Evolutionary conservation across 768 basidiomycete genomes (phyloP).

Genomic region (Agrocybe chaxingu): DNA sequence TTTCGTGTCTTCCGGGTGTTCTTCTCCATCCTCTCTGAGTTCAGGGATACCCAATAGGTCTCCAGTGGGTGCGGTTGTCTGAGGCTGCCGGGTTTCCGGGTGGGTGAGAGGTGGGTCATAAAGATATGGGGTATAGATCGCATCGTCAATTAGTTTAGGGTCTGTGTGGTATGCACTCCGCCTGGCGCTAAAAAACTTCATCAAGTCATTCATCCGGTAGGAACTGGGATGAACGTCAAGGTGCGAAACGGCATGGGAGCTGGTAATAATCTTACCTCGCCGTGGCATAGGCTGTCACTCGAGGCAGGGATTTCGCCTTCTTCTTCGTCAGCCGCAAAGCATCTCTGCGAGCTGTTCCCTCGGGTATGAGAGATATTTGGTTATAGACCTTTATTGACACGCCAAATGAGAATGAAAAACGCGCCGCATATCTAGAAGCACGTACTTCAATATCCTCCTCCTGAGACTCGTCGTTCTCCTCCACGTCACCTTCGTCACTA

Average conservation of each 20-base stretch:
- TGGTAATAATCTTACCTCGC: constrained; percentile 57
- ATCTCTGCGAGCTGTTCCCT: constrained; percentile 90
- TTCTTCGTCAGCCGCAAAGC: constrained; percentile 89
- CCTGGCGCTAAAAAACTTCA: constrained; percentile 87
- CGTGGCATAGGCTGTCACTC: constrained; percentile 96
- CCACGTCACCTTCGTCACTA: constrained; percentile 72
- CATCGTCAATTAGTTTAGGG: constrained; percentile 86
- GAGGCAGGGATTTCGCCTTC: constrained; percentile 86
- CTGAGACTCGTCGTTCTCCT: constrained; percentile 56
- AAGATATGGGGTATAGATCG: constrained; percentile 89
- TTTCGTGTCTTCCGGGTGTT: constrained; percentile 26
- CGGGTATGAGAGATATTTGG: constrained; percentile 90
- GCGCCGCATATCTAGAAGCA: neutral
- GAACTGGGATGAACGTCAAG: constrained; percentile 47
- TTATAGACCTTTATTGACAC: constrained; percentile 69
- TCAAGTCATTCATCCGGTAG: constrained; percentile 82
- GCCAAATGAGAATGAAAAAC: constrained; percentile 1
- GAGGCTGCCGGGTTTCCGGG: constrained; percentile 24
- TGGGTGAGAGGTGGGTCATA: constrained; percentile 54
- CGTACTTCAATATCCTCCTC: constrained; percentile 62
- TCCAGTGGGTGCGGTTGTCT: constrained; percentile 41
- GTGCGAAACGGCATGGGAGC: neutral
- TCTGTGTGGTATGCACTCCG: constrained; percentile 81
- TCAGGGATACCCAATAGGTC: constrained; percentile 82
- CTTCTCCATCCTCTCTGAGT: constrained; percentile 39